phyloP scores from a whole-genome alignment of 768 basidiomycete genomes.

The Leccinum olivaceopallidum region DNA sequence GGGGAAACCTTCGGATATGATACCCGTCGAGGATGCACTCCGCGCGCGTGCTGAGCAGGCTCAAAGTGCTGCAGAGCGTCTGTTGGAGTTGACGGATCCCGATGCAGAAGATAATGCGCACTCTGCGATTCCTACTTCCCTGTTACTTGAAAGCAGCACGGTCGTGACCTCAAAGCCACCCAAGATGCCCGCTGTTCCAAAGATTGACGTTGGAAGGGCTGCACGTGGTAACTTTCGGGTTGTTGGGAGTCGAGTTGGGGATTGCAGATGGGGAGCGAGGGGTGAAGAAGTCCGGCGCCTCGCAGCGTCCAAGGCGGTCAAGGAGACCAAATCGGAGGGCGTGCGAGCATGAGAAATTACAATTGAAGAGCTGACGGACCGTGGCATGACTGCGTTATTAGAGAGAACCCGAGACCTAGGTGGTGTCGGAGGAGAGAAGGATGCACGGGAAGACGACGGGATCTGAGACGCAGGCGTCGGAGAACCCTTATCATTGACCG shows the following conservation, averaged over 20 bases:
- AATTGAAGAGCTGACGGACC: constrained; percentile 43
- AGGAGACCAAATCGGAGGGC: constrained; percentile 38
- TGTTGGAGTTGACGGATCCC: constrained; percentile 83
- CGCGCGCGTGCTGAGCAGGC: constrained; percentile 90
- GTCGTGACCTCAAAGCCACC: constrained; percentile 39
- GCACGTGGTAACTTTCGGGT: constrained; percentile 43
- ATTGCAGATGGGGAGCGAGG: constrained; percentile 33
- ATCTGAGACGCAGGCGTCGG: constrained; percentile 42
- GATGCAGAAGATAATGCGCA: constrained; percentile 60
- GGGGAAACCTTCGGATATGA: constrained; percentile 41
- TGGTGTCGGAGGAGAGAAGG: constrained; percentile 47
- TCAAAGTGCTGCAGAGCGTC: constrained; percentile 85
- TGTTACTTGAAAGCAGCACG: constrained; percentile 46
- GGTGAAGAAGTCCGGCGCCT: constrained; percentile 53
- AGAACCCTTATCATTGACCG: constrained; percentile 41
- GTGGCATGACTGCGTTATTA: constrained; percentile 35
- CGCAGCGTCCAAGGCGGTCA: constrained; percentile 27
- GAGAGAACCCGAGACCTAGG: constrained; percentile 44
- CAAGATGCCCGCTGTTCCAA: constrained; percentile 38
- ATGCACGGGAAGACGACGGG: constrained; percentile 47
- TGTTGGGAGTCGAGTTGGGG: constrained; percentile 34
- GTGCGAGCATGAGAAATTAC: constrained; percentile 44
- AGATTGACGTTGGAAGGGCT: constrained; percentile 37
- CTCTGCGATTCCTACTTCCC: constrained; percentile 54
- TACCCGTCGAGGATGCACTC: constrained; percentile 80